phyloP scores from a whole-genome alignment of 2,329 filamentous ascomycete genomes.

The Hymenoscyphus linearis region DNA sequence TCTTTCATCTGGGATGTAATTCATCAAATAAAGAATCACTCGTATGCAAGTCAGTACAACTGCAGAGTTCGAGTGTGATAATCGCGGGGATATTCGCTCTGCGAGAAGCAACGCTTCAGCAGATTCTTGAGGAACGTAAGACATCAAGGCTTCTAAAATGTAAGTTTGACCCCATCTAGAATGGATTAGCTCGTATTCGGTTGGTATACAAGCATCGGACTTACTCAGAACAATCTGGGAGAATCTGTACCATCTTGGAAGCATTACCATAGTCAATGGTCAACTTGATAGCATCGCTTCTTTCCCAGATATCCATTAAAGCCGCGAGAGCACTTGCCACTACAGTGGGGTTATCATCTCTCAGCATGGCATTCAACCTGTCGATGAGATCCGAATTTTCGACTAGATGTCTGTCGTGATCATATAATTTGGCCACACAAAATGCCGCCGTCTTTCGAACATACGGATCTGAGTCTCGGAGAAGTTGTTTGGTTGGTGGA shows the following conservation, averaged over 20 bases:
- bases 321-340: slow-evolving; percentile 89
- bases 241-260: slow-evolving; percentile 94
- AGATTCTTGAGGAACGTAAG: slow-evolving; percentile 89
- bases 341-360: slow-evolving; percentile 95
- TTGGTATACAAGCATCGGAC: slow-evolving; percentile 31
- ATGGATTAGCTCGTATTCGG: not conserved
- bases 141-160: slow-evolving; percentile 95
- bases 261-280: slow-evolving; percentile 97
- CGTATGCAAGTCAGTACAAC: slow-evolving; percentile 95
- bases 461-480: slow-evolving; percentile 87
- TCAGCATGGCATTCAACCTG: slow-evolving; percentile 78
- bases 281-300: slow-evolving; percentile 94
- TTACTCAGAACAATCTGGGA: slow-evolving; percentile 95
- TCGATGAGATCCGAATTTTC: slow-evolving; percentile 91
- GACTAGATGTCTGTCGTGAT: slow-evolving; percentile 87
- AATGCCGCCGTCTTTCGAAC: slow-evolving; percentile 96
- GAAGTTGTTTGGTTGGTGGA: slow-evolving; percentile 72
- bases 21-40: slow-evolving; percentile 96
- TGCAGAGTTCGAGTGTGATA: slow-evolving; percentile 94
- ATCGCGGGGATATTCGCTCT: slow-evolving; percentile 87
- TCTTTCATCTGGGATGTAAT: slow-evolving; percentile 91
- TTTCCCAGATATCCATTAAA: slow-evolving; percentile 97
- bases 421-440: slow-evolving; percentile 95
- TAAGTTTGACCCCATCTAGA: slow-evolving; percentile 95
- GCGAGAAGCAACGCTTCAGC: slow-evolving; percentile 83